Conservation (phyloP, 78 protist genomes). For the Corallochytrium limacisporum region DNA sequence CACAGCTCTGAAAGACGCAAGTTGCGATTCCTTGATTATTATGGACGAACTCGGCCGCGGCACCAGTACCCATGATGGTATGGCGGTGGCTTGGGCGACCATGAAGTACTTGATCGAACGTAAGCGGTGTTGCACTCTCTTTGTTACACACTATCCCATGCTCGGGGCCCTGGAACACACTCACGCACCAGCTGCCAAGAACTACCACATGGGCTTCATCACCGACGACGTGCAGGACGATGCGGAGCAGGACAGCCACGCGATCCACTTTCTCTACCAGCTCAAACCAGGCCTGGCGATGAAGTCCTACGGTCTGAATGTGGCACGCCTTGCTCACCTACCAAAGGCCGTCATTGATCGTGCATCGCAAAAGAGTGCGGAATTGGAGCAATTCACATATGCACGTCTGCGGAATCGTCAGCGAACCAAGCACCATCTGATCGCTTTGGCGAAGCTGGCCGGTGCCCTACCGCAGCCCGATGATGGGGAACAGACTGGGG, state of each 20-base stretch:
- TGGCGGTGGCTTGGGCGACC: slow-evolving; percentile 68
- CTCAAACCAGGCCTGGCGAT: slow-evolving; percentile 28
- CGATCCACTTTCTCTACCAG: slow-evolving; percentile 35
- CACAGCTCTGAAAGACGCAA: not conserved
- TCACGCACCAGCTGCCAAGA: slow-evolving; percentile 15
- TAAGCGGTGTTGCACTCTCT: slow-evolving; percentile 23
- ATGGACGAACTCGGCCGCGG: slow-evolving; percentile 91
- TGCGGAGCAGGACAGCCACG: not conserved
- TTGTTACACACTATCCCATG: slow-evolving; percentile 78
- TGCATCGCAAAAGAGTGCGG: not conserved
- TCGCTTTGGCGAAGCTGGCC: no score
- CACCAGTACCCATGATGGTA: slow-evolving; percentile 86
- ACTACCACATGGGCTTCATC: slow-evolving; percentile 60
- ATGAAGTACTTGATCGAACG: slow-evolving; percentile 35
- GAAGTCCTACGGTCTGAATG: slow-evolving; percentile 40
- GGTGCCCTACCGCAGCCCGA: no score
- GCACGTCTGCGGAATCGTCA: no score
- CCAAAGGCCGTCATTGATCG: not conserved
- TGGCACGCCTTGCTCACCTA: slow-evolving; percentile 30
- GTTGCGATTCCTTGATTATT: slow-evolving; percentile 48
- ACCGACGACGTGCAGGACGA: not conserved
- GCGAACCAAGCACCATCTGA: no score
- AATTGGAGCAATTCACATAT: no score
- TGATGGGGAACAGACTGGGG: no score
- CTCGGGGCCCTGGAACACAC: slow-evolving; percentile 26